phyloP scores from a whole-genome alignment of 2,329 filamentous ascomycete genomes.

The Colletotrichum cordylinicola region DNA sequence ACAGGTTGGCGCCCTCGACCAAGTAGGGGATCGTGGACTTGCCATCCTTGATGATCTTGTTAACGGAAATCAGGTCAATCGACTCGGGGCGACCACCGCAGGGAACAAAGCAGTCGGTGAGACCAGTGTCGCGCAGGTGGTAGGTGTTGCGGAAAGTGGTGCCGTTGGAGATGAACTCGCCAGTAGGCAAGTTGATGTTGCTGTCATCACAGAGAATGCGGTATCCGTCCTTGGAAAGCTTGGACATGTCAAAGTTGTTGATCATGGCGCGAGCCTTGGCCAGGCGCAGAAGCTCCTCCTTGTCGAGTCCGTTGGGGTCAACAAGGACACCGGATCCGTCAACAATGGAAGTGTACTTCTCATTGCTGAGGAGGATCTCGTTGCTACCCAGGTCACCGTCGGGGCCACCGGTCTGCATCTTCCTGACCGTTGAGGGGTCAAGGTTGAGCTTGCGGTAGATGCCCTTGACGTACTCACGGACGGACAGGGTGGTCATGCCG shows the following conservation, averaged over 20 bases:
- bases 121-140: constrained; percentile 80
- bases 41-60: constrained; percentile 87
- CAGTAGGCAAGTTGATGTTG: constrained; percentile 85
- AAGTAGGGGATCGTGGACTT: constrained; percentile 91
- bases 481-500: constrained; percentile 97
- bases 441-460: constrained; percentile 97
- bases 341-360: constrained; percentile 95
- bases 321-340: constrained; percentile 95
- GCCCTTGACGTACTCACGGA: constrained; percentile 93
- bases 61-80: constrained; percentile 88
- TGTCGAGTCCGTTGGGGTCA: constrained; percentile 88
- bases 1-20: constrained; percentile 96
- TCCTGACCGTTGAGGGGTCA: constrained; percentile 82
- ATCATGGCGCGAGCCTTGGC: constrained; percentile 92
- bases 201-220: constrained; percentile 90
- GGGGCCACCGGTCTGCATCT: constrained; percentile 97
- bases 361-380: constrained; percentile 93
- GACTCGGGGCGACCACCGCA: constrained; percentile 97
- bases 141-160: constrained; percentile 97
- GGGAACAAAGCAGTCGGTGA: constrained; percentile 90
- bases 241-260: constrained; percentile 80
- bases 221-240: constrained; percentile 88
- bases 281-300: constrained; percentile 80
- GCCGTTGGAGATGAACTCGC: constrained; percentile 88
- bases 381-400: constrained; percentile 98